phyloP scores from a whole-genome alignment of 257 asterid species.

The Primulina tabacum region DNA sequence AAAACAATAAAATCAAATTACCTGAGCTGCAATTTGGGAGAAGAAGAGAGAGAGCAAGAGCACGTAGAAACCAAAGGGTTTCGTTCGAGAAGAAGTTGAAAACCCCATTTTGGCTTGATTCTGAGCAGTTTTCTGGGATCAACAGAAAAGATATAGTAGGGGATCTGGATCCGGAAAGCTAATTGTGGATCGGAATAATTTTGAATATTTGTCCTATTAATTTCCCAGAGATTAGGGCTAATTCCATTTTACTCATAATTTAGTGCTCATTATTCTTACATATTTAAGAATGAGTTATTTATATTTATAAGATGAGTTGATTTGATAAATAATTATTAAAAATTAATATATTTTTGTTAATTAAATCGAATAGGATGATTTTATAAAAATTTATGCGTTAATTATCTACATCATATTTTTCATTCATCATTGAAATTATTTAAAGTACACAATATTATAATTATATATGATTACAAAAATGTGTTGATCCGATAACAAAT shows the following conservation, averaged over 20 bases:
- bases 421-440: no score
- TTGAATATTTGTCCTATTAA: background rate
- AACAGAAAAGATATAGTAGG: background rate
- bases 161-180: background rate
- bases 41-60: constrained; percentile 25
- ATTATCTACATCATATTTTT: no score
- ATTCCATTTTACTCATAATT: background rate
- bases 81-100: constrained; percentile 21
- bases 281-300: no score
- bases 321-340: no score
- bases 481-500: no score
- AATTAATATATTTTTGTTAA: no score
- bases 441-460: no score
- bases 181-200: background rate
- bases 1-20: constrained; percentile 8
- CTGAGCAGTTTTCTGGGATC: background rate
- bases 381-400: no score
- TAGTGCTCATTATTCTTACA: no score
- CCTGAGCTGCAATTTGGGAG: constrained; percentile 33
- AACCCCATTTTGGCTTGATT: constrained; percentile 18
- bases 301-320: no score
- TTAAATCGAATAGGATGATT: no score
- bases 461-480: no score
- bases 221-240: background rate
- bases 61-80: constrained; percentile 16